Conservation (phyloP, 768 basidiomycete genomes). For the Trametes cinnabarina region DNA sequence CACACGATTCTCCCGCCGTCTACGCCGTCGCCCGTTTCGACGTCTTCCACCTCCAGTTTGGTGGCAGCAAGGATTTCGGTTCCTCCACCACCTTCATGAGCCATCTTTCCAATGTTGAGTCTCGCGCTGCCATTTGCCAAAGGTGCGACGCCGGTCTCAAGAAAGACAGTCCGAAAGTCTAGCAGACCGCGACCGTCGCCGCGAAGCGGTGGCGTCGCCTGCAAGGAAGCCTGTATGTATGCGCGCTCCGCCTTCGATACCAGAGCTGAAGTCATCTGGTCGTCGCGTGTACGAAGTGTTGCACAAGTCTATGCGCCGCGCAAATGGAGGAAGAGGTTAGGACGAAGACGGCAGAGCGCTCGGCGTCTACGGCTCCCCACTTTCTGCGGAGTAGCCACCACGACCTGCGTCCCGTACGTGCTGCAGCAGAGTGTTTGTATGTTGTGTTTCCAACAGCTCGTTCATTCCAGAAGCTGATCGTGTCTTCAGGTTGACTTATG, state of each 20-base stretch:
- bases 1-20: conserved; percentile 65
- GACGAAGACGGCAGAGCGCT: not conserved
- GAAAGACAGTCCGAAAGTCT: conserved; percentile 65
- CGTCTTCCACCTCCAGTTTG: conserved; percentile 74
- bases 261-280: conserved; percentile 28
- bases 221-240: conserved; percentile 67
- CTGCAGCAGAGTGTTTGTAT: not conserved
- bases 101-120: conserved; percentile 62
- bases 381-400: not conserved
- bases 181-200: conserved; percentile 69
- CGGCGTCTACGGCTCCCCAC: not conserved
- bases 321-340: not conserved
- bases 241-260: conserved; percentile 79
- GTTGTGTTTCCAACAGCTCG: not conserved
- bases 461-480: no score
- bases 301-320: no score
- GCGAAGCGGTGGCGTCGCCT: conserved; percentile 59
- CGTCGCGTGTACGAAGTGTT: no score
- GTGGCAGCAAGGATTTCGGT: conserved; percentile 79
- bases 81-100: conserved; percentile 55
- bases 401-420: not conserved
- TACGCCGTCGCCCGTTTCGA: conserved; percentile 43
- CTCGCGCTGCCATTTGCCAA: conserved; percentile 84
- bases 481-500: not conserved
- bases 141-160: conserved; percentile 77